Percentiles rank a stretch among this genome's conserved stretches.
Evolutionary conservation across 73 alveolate species (phyloP).

Genomic region (Tetrahymena malaccensis): DNA sequence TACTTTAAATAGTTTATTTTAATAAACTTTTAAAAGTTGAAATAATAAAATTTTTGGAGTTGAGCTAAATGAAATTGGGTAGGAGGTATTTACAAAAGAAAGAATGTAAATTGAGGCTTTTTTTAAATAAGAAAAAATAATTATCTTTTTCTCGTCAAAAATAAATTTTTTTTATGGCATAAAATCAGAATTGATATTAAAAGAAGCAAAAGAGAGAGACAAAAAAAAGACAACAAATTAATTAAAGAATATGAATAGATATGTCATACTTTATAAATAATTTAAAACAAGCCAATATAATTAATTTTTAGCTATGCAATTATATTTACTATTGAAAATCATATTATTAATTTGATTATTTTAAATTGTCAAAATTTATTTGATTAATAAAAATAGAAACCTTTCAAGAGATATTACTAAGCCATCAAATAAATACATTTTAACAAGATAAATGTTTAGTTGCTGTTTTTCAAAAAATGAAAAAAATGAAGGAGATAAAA

Average conservation of each 20-base stretch:
- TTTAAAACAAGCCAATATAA: too few relatives aligned
- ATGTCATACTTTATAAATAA: too few relatives aligned
- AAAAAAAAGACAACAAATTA: background rate
- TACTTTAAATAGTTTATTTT: too few relatives aligned
- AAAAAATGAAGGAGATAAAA: background rate
- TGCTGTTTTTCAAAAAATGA: background rate
- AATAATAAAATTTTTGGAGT: too few relatives aligned
- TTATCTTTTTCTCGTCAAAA: too few relatives aligned
- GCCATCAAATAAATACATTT: background rate
- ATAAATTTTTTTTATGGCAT: too few relatives aligned
- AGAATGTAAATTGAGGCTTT: background rate
- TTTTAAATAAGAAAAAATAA: too few relatives aligned
- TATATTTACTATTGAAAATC: background rate
- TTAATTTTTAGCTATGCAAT: background rate
- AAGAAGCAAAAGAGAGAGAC: background rate
- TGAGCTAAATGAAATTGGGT: too few relatives aligned
- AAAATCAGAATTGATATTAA: background rate
- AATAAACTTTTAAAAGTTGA: too few relatives aligned
- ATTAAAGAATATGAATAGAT: background rate
- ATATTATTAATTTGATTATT: background rate
- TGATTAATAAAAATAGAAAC: background rate
- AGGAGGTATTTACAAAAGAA: background rate
- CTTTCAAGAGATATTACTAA: background rate
- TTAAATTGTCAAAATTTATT: background rate
- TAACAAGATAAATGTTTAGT: background rate